Evolutionary conservation across 1,284 basidiomycete species (phyloP), one percentile per base, ranked within the genome.

Genomic region (Cryptococcus maquisensis): DNA sequence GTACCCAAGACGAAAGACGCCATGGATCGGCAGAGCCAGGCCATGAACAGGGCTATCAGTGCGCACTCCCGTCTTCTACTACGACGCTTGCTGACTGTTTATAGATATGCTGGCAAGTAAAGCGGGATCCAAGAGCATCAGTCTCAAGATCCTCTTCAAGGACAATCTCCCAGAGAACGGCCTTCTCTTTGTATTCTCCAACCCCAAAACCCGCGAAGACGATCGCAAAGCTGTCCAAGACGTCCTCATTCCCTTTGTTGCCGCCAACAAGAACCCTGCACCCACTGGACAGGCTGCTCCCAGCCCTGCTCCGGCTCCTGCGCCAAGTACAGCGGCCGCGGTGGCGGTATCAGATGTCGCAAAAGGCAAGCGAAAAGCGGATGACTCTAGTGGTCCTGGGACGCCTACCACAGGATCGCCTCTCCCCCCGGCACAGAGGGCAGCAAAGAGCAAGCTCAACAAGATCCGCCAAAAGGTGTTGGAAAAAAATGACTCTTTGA

Each of bases 401-500:
- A 38, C 47, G 6, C 42, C 56, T 5, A 18, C 36, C 3, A 36
- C 20, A 15, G 15, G 20, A 7, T 44, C 43, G 2, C 43, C 43
- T 32, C 38, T 56, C 23, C 54, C 54, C 12, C 52, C 58, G 20
- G 60, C 53, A 15, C 49, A 44, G 1, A 51, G 53, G 47, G 55
- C 49, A 48, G 20, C 32, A 12, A 55, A 47, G 12, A 52, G 49
- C 24, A 60, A 56, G 43, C 49, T 56, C 28, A 52, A 90, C 56
- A 59, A 53, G 36, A 53, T 76, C 38, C 61, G 67, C 38, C 89
- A 88, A 76, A 83, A 84, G 56, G 87, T 97, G 2, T 80, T 96
- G 37, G 71, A 88, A 61, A 82, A 83, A 66, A 84, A 86, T 60
- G 81, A 87, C 1, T 86, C 88, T 51, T 80, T 96, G 49, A 84